These are phyloP conservation scores for Arthrinium puccinioides DNA, from an alignment of 2,329 filamentous ascomycete genomes.

Conservation along the genomic window DNA sequence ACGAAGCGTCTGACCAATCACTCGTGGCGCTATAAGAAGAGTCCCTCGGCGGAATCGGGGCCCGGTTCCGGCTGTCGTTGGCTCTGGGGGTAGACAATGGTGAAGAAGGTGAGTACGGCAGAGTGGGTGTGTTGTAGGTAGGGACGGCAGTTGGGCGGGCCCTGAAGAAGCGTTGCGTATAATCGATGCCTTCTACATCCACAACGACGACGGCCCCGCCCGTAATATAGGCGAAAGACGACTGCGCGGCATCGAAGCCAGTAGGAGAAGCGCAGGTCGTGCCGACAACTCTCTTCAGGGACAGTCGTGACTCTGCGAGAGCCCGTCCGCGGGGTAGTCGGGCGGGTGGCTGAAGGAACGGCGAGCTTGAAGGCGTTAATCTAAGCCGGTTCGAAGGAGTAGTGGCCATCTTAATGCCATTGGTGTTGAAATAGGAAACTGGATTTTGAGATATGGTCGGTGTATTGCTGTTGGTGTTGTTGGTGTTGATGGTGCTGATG, in stretches of 20 bases:
- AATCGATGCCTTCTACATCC: constrained; percentile 61
- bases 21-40: constrained; percentile 31
- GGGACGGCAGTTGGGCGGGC: constrained; percentile 74
- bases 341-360: constrained; percentile 53
- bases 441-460: too few relatives aligned
- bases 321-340: constrained; percentile 54
- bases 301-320: constrained; percentile 52
- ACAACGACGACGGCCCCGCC: constrained; percentile 91
- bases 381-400: constrained; percentile 57
- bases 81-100: constrained; percentile 53
- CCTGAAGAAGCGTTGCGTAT: constrained; percentile 81
- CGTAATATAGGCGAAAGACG: constrained; percentile 83
- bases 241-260: constrained; percentile 75
- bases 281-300: constrained; percentile 78
- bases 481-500: too few relatives aligned
- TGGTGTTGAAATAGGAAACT: too few relatives aligned
- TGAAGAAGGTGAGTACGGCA: constrained; percentile 39
- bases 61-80: constrained; percentile 55
- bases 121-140: constrained; percentile 48
- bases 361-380: constrained; percentile 71
- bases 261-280: constrained; percentile 80
- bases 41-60: constrained; percentile 39
- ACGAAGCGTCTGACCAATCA: constrained; percentile 57
- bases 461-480: too few relatives aligned
- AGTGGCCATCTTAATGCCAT: constrained; percentile 52